Percentiles rank a stretch among this genome's conserved stretches.
phyloP scores from a whole-genome alignment of 352 stramenopile genomes.

The Pythium sukuiense region DNA sequence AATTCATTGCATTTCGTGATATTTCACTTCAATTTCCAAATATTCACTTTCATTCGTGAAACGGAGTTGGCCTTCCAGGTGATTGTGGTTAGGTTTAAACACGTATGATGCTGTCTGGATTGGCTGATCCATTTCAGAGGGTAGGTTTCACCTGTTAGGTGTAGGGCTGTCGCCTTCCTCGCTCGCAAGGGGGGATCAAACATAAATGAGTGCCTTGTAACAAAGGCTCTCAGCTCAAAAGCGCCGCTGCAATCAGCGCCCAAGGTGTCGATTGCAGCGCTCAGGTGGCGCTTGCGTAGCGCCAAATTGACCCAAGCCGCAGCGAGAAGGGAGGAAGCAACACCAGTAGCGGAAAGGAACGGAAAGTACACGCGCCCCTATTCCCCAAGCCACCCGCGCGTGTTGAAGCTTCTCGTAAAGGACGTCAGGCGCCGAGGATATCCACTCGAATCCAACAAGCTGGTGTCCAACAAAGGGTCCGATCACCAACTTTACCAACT shows the following conservation, averaged over 20 bases:
- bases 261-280: conserved; percentile 1
- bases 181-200: background rate
- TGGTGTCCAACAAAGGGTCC: background rate
- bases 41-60: conserved; percentile 1
- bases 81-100: background rate
- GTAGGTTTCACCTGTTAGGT: background rate
- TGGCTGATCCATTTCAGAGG: background rate
- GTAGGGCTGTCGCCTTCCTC: background rate
- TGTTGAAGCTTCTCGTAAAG: background rate
- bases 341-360: background rate
- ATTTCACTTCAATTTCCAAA: background rate
- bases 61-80: background rate
- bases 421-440: background rate
- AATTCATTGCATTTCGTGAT: too few relatives aligned
- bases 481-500: background rate
- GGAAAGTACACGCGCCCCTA: background rate
- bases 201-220: background rate
- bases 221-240: background rate
- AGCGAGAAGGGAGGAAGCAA: background rate
- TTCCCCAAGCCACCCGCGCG: background rate
- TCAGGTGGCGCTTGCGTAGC: conserved; percentile 1
- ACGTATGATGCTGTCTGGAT: background rate
- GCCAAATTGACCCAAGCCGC: background rate
- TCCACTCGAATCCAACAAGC: background rate
- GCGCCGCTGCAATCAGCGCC: background rate